A percentile compares a stretch with the other conserved stretches of the same genome.
Evolutionary conservation across 2,329 filamentous ascomycete species (phyloP).

Genomic region (Pseudogymnoascus sp.): DNA sequence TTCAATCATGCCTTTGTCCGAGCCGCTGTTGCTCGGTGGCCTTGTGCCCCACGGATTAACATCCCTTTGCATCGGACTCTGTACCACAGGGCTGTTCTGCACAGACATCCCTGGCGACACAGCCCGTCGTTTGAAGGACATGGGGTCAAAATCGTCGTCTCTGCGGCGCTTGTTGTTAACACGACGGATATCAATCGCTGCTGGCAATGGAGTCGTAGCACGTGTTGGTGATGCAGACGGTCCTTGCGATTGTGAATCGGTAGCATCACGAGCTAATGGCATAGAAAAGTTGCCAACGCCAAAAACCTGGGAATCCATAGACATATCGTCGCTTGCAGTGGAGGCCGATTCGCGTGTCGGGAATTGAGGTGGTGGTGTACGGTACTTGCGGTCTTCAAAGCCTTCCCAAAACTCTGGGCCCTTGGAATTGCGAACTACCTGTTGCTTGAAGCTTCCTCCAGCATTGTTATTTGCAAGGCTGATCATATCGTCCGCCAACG

Average conservation of each 20-base stretch:
- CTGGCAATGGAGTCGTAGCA: conserved; percentile 31
- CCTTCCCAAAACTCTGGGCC: conserved; percentile 72
- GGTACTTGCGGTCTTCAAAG: conserved; percentile 61
- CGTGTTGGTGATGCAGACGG: conserved; percentile 25
- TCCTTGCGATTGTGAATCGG: conserved; percentile 12
- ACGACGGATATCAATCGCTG: conserved; percentile 69
- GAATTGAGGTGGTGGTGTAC: conserved; percentile 44
- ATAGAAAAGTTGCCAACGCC: background rate
- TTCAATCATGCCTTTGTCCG: conserved; percentile 43
- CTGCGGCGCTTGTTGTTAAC: conserved; percentile 76
- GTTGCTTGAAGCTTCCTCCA: conserved; percentile 60
- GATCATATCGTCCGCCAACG: conserved; percentile 63
- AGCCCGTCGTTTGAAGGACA: conserved; percentile 81
- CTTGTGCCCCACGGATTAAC: conserved; percentile 64
- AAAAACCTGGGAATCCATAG: conserved; percentile 59
- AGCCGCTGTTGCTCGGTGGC: conserved; percentile 52
- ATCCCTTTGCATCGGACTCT: conserved; percentile 73
- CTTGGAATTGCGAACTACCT: conserved; percentile 64
- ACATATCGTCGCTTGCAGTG: conserved; percentile 61
- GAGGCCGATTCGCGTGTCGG: conserved; percentile 54
- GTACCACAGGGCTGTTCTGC: conserved; percentile 81
- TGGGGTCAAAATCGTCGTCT: conserved; percentile 84
- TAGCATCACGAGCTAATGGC: conserved; percentile 5
- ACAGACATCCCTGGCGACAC: conserved; percentile 88
- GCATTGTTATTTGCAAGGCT: background rate